Conservation (phyloP, 208 protist species). For the Porcisia hertigi region DNA sequence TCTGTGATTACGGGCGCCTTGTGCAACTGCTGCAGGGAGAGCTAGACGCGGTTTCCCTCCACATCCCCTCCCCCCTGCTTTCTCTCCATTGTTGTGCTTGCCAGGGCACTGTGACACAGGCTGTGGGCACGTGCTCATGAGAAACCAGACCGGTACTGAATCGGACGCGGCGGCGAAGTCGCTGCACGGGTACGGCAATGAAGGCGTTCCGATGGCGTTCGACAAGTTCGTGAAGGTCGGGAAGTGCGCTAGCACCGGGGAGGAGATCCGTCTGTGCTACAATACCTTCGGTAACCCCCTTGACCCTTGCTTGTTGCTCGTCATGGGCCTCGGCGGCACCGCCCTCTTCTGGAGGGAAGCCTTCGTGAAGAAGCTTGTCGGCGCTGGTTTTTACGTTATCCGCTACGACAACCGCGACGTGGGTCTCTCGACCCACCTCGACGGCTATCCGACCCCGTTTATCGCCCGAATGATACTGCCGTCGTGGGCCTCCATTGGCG, state of each 20-base stretch:
- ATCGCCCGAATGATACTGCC: conserved; percentile 55
- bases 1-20: background rate
- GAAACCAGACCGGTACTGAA: background rate
- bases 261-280: conserved; percentile 69
- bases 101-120: background rate
- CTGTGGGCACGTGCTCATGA: background rate
- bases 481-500: conserved; percentile 41
- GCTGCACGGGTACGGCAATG: background rate
- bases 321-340: conserved; percentile 43
- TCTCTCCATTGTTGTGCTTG: background rate
- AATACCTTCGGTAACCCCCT: conserved; percentile 45
- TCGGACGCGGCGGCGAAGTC: background rate
- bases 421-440: conserved; percentile 64
- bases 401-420: conserved; percentile 79
- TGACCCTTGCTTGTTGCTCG: conserved; percentile 64
- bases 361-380: conserved; percentile 44
- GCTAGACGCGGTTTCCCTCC: no score
- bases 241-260: conserved; percentile 42
- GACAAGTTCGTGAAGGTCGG: conserved; percentile 60
- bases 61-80: background rate
- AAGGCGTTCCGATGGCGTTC: conserved; percentile 30
- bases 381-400: conserved; percentile 58
- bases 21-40: background rate
- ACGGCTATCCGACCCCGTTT: conserved; percentile 31
- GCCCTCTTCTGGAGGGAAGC: conserved; percentile 18